phyloP scores from a whole-genome alignment of 2,329 filamentous ascomycete genomes.

The Cladophialophora exuberans region DNA sequence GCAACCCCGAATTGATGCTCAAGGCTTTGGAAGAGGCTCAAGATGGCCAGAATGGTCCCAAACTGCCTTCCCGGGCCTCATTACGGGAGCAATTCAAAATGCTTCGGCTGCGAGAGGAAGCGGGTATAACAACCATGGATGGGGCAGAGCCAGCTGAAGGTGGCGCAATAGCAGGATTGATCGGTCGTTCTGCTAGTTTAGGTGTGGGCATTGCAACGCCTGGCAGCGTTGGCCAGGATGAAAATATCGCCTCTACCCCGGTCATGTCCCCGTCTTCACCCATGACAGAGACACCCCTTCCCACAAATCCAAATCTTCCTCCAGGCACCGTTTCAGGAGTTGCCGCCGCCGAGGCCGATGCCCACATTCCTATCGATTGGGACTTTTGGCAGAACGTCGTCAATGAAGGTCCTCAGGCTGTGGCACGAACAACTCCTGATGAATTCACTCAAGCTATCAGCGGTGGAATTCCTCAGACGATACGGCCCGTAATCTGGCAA shows the following conservation, averaged over 20 bases:
- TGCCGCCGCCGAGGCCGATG: constrained; percentile 68
- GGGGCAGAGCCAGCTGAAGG: constrained; percentile 46
- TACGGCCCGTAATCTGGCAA: constrained; percentile 98
- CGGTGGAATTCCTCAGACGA: constrained; percentile 89
- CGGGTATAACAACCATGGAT: constrained; percentile 59
- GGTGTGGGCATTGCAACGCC: constrained; percentile 53
- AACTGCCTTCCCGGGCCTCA: constrained; percentile 61
- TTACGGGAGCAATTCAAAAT: constrained; percentile 79
- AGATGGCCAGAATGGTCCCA: constrained; percentile 54
- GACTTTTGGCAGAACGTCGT: constrained; percentile 97
- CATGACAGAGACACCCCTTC: constrained; percentile 58
- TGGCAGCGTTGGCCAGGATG: constrained; percentile 50
- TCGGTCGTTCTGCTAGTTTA: constrained; percentile 46
- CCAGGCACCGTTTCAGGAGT: constrained; percentile 86
- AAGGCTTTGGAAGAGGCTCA: constrained; percentile 71
- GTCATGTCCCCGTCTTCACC: constrained; percentile 42
- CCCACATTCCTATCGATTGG: constrained; percentile 83
- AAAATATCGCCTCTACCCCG: constrained; percentile 43
- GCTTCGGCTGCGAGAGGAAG: constrained; percentile 74
- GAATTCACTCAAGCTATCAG: constrained; percentile 90
- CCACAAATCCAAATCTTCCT: constrained; percentile 70
- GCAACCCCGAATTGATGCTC: constrained; percentile 79
- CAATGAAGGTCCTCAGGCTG: constrained; percentile 87
- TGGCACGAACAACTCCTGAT: constrained; percentile 83
- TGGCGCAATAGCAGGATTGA: constrained; percentile 46